These are phyloP conservation scores for Fistulinella prunicolor DNA, from an alignment of 768 basidiomycete species.

Conservation along the genomic window DNA sequence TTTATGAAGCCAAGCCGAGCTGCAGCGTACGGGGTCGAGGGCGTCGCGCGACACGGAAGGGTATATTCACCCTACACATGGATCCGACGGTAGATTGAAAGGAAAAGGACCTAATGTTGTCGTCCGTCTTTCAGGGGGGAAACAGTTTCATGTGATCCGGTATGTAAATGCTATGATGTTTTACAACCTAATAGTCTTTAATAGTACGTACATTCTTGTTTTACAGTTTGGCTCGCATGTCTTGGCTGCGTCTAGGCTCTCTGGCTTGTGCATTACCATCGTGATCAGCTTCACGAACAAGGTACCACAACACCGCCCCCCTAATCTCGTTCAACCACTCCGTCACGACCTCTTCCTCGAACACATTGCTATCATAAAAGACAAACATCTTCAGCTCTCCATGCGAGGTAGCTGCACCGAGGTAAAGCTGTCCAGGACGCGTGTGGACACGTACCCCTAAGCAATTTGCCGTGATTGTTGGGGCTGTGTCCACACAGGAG, in stretches of 20 bases:
- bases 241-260: too few relatives aligned
- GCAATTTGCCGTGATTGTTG: conserved; percentile 13
- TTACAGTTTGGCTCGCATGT: too few relatives aligned
- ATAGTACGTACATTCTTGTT: too few relatives aligned
- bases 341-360: conserved; percentile 35
- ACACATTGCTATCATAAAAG: conserved; percentile 47
- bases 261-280: too few relatives aligned
- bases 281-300: too few relatives aligned
- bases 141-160: too few relatives aligned
- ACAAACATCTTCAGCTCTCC: conserved; percentile 34
- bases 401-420: conserved; percentile 38
- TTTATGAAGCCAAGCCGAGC: conserved; percentile 32
- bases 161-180: too few relatives aligned
- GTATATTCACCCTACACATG: conserved; percentile 52
- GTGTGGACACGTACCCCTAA: conserved; percentile 32
- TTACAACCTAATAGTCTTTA: too few relatives aligned
- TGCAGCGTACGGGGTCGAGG: conserved; percentile 34
- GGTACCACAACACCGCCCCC: conserved; percentile 32
- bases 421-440: conserved; percentile 44
- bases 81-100: too few relatives aligned
- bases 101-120: too few relatives aligned
- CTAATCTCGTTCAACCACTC: conserved; percentile 51
- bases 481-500: not conserved
- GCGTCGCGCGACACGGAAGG: conserved; percentile 43
- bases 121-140: too few relatives aligned